Percentiles rank a stretch among this genome's conserved stretches.
Conservation (phyloP, 495 filamentous ascomycete genomes). For the Aspergillus nidulans region DNA sequence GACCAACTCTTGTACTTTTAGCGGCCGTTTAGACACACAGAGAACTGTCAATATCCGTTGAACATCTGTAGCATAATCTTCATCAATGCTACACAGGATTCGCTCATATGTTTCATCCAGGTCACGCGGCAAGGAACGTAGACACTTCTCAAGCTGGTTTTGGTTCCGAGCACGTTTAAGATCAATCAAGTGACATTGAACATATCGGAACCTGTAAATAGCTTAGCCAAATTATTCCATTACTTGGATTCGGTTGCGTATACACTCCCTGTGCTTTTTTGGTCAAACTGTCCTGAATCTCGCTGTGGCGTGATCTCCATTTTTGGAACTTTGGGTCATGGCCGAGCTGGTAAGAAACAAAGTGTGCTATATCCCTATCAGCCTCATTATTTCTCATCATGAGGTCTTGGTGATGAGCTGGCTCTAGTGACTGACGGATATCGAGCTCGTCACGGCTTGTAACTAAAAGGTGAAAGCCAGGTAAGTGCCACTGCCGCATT, state of each 20-base stretch:
- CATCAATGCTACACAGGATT: constrained; percentile 26
- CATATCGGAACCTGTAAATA: constrained; percentile 33
- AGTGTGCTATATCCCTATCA: constrained; percentile 28
- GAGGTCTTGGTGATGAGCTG: constrained; percentile 16
- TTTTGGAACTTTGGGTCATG: constrained; percentile 23
- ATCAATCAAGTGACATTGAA: constrained; percentile 33
- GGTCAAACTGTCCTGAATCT: constrained; percentile 24
- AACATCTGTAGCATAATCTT: constrained; percentile 21
- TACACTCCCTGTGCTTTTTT: constrained; percentile 33
- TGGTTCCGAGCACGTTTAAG: constrained; percentile 19
- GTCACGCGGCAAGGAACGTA: constrained; percentile 28
- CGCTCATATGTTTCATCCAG: constrained; percentile 36
- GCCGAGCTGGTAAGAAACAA: constrained; percentile 24
- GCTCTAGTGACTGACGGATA: constrained; percentile 28
- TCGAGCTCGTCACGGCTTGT: constrained; percentile 16
- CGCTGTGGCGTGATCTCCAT: constrained; percentile 23
- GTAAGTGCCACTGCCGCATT: too few relatives aligned
- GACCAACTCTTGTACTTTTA: constrained; percentile 28
- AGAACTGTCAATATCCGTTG: constrained; percentile 29
- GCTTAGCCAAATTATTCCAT: constrained; percentile 9
- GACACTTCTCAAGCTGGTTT: constrained; percentile 24
- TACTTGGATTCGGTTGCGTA: background rate
- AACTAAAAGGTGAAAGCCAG: too few relatives aligned
- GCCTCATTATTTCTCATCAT: constrained; percentile 22
- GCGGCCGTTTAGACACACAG: constrained; percentile 24